A percentile compares a stretch with the other conserved stretches of the same genome.
phyloP scores from a whole-genome alignment of 1,284 basidiomycete species.

The Fomitopsis betulina region DNA sequence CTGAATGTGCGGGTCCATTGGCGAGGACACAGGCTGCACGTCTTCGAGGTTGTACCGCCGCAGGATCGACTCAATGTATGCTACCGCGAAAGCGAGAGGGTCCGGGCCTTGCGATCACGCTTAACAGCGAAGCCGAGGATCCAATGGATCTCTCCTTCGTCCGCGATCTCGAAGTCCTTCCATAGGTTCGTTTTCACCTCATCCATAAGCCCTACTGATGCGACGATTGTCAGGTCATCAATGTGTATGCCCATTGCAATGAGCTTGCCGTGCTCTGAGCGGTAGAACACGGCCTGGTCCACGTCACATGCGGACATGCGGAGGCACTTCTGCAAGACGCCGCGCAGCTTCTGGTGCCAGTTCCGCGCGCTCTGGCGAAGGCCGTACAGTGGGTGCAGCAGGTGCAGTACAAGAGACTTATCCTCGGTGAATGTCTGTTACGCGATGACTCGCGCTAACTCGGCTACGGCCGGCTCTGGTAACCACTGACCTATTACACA shows the following conservation, averaged over 20 bases:
- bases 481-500: too few relatives aligned
- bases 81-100: conserved; percentile 29
- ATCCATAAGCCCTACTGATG: conserved; percentile 2
- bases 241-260: conserved; percentile 17
- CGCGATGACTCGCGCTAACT: too few relatives aligned
- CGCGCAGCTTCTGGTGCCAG: conserved; percentile 13
- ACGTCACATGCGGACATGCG: conserved; percentile 8
- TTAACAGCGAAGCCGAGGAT: neutral
- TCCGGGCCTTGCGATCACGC: conserved; percentile 17
- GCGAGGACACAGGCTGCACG: too few relatives aligned
- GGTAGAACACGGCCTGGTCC: conserved; percentile 20
- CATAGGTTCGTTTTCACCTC: conserved; percentile 4
- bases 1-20: too few relatives aligned
- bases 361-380: conserved; percentile 18
- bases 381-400: conserved; percentile 21
- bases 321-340: conserved; percentile 5
- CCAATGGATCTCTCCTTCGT: conserved; percentile 19
- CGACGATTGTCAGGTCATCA: conserved; percentile 25
- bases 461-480: too few relatives aligned
- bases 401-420: conserved; percentile 5
- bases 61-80: too few relatives aligned
- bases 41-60: too few relatives aligned
- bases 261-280: too few relatives aligned
- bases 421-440: conserved; percentile 4
- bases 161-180: conserved; percentile 11